Conservation (phyloP, 768 basidiomycete species). For the Boletus coccyginus region DNA sequence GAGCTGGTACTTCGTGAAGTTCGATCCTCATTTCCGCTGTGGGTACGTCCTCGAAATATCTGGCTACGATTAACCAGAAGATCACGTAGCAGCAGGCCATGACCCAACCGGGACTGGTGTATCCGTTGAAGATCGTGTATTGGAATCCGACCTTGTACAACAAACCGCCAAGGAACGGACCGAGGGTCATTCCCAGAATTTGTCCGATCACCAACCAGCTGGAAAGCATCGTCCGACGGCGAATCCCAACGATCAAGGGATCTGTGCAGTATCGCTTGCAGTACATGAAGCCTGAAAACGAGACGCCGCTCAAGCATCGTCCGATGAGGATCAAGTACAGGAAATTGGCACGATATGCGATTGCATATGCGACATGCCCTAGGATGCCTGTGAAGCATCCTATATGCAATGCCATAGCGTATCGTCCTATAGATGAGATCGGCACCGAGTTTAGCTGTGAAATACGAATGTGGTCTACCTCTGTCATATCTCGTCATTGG, state of each 20-base stretch:
- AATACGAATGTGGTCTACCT: conserved; percentile 37
- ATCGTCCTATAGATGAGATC: conserved; percentile 43
- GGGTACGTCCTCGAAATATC: conserved; percentile 43
- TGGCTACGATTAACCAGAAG: conserved; percentile 44
- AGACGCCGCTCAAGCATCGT: conserved; percentile 60
- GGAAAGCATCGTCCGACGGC: conserved; percentile 59
- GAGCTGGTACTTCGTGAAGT: conserved; percentile 7
- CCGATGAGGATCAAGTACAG: conserved; percentile 71
- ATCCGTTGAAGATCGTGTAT: conserved; percentile 60
- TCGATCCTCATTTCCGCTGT: conserved; percentile 7
- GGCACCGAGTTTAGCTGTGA: neutral
- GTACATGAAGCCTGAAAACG: conserved; percentile 67
- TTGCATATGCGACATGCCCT: conserved; percentile 58
- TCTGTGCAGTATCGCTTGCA: conserved; percentile 67
- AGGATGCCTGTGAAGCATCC: conserved; percentile 50
- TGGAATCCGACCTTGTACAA: conserved; percentile 58
- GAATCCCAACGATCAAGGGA: conserved; percentile 61
- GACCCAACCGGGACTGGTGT: conserved; percentile 62
- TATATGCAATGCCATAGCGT: conserved; percentile 52
- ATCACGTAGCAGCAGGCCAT: conserved; percentile 53
- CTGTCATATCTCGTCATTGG: conserved; percentile 54
- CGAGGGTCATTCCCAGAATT: conserved; percentile 56
- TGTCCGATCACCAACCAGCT: conserved; percentile 64
- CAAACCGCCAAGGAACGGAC: conserved; percentile 63
- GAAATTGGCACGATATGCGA: conserved; percentile 56